A percentile compares a stretch with the other conserved stretches of the same genome.
phyloP scores from a whole-genome alignment of 306 rosid species.

The Pterocarpus santalinus region DNA sequence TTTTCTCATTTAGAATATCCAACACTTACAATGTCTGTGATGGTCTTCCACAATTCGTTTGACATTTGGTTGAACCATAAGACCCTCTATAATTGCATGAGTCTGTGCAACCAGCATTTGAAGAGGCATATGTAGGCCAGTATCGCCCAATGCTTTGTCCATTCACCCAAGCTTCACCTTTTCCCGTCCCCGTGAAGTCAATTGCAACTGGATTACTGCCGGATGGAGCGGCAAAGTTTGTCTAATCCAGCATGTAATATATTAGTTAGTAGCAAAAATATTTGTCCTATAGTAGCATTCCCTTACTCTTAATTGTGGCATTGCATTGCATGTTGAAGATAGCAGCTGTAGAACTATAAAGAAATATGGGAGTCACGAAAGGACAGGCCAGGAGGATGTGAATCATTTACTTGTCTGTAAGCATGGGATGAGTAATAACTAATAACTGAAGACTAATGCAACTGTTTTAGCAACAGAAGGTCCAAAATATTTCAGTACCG shows the following conservation, averaged over 20 bases:
- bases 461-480: background rate
- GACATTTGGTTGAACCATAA: slow-evolving; percentile 71
- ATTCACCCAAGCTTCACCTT: slow-evolving; percentile 99
- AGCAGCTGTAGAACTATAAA: too few relatives aligned
- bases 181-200: slow-evolving; percentile 94
- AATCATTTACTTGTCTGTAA: too few relatives aligned
- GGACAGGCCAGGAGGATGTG: too few relatives aligned
- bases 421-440: too few relatives aligned
- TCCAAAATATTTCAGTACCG: background rate
- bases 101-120: slow-evolving; percentile 64
- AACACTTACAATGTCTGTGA: slow-evolving; percentile 79
- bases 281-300: slow-evolving; percentile 4
- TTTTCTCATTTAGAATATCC: slow-evolving; percentile 22
- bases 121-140: slow-evolving; percentile 77
- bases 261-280: slow-evolving; percentile 44
- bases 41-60: slow-evolving; percentile 86
- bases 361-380: too few relatives aligned
- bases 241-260: slow-evolving; percentile 59
- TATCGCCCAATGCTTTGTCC: slow-evolving; percentile 97
- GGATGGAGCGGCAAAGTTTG: slow-evolving; percentile 72
- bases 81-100: slow-evolving; percentile 79
- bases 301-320: background rate
- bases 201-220: slow-evolving; percentile 86
- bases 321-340: too few relatives aligned
- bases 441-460: too few relatives aligned